Conservation (phyloP, 345 rosid genomes). For the Excoecaria cochinchinensis region DNA sequence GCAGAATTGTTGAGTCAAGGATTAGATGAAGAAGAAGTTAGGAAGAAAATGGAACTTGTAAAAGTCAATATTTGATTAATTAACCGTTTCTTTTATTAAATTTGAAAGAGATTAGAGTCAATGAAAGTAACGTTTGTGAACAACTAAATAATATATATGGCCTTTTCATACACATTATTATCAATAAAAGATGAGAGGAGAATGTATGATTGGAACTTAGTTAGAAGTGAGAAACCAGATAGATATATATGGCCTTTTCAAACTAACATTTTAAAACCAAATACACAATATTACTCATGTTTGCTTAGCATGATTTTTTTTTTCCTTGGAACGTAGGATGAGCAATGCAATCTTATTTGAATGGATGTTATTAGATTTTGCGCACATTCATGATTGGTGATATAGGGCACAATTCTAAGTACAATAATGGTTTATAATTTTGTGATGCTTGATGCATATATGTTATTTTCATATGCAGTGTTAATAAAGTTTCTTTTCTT, state of each 20-base stretch:
- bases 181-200: slow-evolving; percentile 71
- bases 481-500: not conserved
- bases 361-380: not conserved
- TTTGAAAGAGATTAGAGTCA: not conserved
- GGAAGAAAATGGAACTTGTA: slow-evolving; percentile 45
- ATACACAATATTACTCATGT: slow-evolving; percentile 19
- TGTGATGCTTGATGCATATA: not conserved
- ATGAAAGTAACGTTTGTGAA: too few relatives aligned
- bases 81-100: not conserved
- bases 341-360: not conserved
- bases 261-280: slow-evolving; percentile 45
- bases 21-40: slow-evolving; percentile 52
- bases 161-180: slow-evolving; percentile 50
- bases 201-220: slow-evolving; percentile 91
- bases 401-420: not conserved
- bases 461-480: not conserved
- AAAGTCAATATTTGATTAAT: slow-evolving; percentile 38
- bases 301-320: not conserved
- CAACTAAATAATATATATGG: too few relatives aligned
- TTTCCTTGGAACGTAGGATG: not conserved
- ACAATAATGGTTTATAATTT: not conserved
- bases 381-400: not conserved
- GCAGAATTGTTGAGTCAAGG: slow-evolving; percentile 53
- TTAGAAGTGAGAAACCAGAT: slow-evolving; percentile 55
- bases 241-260: slow-evolving; percentile 76